Evolutionary conservation across 2,329 filamentous ascomycete genomes (phyloP), one percentile per base, ranked within the genome.

Genomic region (Tolypocladium ovalisporum): DNA sequence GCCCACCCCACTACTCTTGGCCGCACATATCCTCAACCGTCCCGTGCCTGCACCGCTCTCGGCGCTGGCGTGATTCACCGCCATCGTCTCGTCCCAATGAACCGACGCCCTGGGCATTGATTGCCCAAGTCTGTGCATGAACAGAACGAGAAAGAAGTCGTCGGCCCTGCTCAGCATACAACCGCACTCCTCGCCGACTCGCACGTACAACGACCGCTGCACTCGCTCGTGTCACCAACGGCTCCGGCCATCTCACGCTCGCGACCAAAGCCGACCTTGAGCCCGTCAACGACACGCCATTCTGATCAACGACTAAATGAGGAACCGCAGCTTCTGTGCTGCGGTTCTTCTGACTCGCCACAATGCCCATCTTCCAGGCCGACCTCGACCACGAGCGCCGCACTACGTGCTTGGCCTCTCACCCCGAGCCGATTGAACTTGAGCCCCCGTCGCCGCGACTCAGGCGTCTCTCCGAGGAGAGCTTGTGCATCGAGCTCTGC

Each of bases 311-410:
- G 34, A 36, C 39, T 37, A 44, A 49, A 34, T 55, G 59, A 54
- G 58, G 63, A 62, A 44, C 61, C 63, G 62, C 64, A 65, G 66
- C 65, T 42, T 62, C 42, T 44, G 60, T 61, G 70, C 67, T 72
- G 71, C 68, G 70, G 68, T 68, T 67, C 67, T 64, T 61, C 57
- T 56, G 19, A 10, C 29, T 51, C 47, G 47, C 59, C 60, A 57
- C 61, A 61, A 85, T 85, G 82, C 82, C 82, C 62, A 83, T 83
- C 67, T 84, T 81, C 64, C 79, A 80, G 63, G 75, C 79, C 66
- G 75, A 81, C 63, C 65, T 78, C 64, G 74, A 75, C 54, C 71
- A 71, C 61, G 67, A 67, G 59, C 59, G 61, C 47, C 61, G 58
- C 56, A 36, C 58, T 56, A 49, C 62, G 59, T 60, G 56, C 63